These are phyloP conservation scores for Pelargonium citronellum DNA, from an alignment of 441 rosid genomes.

Conservation along the genomic window DNA sequence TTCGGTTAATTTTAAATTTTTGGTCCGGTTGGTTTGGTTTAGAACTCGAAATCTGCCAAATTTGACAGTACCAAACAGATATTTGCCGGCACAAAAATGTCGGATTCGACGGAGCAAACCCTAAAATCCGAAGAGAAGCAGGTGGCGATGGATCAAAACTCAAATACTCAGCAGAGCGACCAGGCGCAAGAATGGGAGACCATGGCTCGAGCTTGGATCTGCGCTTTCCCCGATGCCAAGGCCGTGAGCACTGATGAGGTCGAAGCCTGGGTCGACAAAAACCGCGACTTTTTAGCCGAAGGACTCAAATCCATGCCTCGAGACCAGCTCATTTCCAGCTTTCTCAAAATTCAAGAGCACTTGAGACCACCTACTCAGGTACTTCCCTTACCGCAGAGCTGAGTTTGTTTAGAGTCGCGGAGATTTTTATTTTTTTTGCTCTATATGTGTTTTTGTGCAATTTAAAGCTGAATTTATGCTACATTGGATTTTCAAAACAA, in stretches of 20 bases:
- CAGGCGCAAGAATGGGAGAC: constrained; percentile 76
- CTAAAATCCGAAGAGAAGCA: constrained; percentile 28
- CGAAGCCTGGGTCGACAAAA: constrained; percentile 73
- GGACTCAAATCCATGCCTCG: constrained; percentile 83
- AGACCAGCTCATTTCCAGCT: constrained; percentile 63
- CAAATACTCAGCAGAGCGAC: constrained; percentile 28
- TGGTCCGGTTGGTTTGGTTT: too few relatives aligned
- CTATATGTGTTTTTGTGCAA: too few relatives aligned
- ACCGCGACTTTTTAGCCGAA: constrained; percentile 49
- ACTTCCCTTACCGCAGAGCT: background rate
- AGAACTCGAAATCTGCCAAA: background rate
- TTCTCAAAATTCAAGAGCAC: constrained; percentile 72
- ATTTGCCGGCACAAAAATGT: constrained; percentile 24
- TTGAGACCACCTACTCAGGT: constrained; percentile 54
- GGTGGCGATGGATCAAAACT: constrained; percentile 26
- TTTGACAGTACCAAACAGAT: background rate
- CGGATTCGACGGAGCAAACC: constrained; percentile 34
- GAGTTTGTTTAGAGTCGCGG: background rate
- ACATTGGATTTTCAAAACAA: background rate
- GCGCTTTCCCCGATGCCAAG: constrained; percentile 70
- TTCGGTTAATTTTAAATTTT: too few relatives aligned
- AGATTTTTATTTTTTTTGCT: too few relatives aligned
- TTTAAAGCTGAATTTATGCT: background rate
- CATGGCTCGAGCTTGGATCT: constrained; percentile 76
- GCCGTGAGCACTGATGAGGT: constrained; percentile 54